Conservation (phyloP, 257 asterid species). For the Nicotiana knightiana region DNA sequence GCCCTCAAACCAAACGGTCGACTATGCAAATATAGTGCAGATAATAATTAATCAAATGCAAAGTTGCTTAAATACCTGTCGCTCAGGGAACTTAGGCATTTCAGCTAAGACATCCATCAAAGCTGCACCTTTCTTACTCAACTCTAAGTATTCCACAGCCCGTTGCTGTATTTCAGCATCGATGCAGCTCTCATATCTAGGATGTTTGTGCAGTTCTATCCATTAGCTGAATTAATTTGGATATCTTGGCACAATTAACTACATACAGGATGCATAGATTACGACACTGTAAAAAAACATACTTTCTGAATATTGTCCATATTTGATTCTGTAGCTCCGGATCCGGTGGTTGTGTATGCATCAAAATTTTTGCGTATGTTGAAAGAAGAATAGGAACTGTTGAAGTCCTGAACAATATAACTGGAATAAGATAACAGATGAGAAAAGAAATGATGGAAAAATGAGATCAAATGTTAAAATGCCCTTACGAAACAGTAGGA, state of each 20-base stretch:
- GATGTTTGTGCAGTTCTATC: slow-evolving; percentile 11
- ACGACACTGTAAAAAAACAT: slow-evolving; percentile 3
- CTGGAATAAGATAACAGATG: slow-evolving; percentile 17
- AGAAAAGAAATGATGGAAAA: slow-evolving; percentile 16
- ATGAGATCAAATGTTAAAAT: slow-evolving; percentile 10
- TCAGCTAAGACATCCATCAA: slow-evolving; percentile 87
- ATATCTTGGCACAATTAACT: slow-evolving; percentile 14
- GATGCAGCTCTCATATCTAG: slow-evolving; percentile 85
- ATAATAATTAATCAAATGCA: background rate
- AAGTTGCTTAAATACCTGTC: slow-evolving; percentile 51
- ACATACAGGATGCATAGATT: background rate
- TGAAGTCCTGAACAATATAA: slow-evolving; percentile 53
- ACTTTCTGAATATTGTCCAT: slow-evolving; percentile 80
- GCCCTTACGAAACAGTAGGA: slow-evolving; percentile 86
- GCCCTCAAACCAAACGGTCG: slow-evolving; percentile 19
- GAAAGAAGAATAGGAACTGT: slow-evolving; percentile 88
- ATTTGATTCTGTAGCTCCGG: slow-evolving; percentile 76
- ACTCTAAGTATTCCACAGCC: slow-evolving; percentile 79
- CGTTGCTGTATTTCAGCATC: slow-evolving; percentile 97
- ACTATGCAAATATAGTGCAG: background rate
- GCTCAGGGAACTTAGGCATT: slow-evolving; percentile 96
- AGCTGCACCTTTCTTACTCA: slow-evolving; percentile 86
- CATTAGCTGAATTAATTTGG: slow-evolving; percentile 6
- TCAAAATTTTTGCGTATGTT: slow-evolving; percentile 86
- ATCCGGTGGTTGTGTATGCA: slow-evolving; percentile 92